Evolutionary conservation across 2,329 filamentous ascomycete species (phyloP), one percentile per base, ranked within the genome.

Genomic region (Nigrospora sphaerica): DNA sequence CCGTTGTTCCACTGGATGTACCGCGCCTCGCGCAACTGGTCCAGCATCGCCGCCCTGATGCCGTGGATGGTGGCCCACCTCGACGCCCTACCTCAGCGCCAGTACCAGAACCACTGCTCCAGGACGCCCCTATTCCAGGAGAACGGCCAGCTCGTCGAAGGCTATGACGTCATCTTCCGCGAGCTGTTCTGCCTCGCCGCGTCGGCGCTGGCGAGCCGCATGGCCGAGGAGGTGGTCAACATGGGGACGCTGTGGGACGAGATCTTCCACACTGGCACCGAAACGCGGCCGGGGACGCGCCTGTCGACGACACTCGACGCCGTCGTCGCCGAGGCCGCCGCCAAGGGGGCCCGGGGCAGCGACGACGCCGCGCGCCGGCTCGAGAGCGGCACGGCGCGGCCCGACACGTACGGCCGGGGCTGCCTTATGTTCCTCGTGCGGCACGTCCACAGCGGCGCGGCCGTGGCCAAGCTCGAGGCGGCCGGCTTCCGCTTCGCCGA

Each of bases 1-100:
- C 80, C 86, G 0, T 80, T 91, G 2, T 95, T 93, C 64, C 81
- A 90, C 43, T 95, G 90, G 90, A 84, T 93, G 57, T 95, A 87
- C 60, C 80, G 86, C 47, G 86, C 88, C 3, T 88, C 86, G 6
- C 77, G 83, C 48, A 85, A 90, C 62, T 95, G 90, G 90, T 61
- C 68, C 10, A 76, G 80, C 38, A 74, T 95, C 23, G 73, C 73
- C 46, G 78, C 81, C 35, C 70, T 93, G 6, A 72, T 95, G 18
- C 78, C 78, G 6, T 78, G 77, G 38, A 95, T 95, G 85, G 76
- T 77, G 45, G 73, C 73, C 34, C 87, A 93, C 54, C 65, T 95
- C n/a, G 67, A 74, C 54, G 53, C 72, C 60, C 60, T 78, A 50
- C 64, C 72, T 7, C 62, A 65, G 41, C 54, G 55, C 39, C 56